Evolutionary conservation across 305 asterid genomes (phyloP), one percentile per base, ranked within the genome.

Genomic region (Lippia alba): DNA sequence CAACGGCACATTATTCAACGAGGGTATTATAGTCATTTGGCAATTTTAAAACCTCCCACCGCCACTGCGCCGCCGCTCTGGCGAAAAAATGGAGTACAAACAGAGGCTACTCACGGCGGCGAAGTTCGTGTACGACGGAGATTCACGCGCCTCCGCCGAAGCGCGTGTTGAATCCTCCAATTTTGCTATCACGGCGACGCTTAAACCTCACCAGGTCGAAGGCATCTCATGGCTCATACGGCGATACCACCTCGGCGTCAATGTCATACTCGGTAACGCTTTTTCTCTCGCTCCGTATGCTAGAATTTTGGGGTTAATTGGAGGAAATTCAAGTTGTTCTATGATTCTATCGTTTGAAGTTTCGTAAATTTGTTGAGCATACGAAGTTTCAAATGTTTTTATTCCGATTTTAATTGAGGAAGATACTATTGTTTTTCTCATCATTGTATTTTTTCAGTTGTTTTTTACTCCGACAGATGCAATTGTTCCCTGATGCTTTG

Each of bases 151-250:
- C 76, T 68, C 78, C 59, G 79, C 59, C 1, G 76, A 69, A 48
- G 63, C 72, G 57, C 75, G 36, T 56, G 48, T 56, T 46, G 79
- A 66, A 30, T 54, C 79, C 32, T 74, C 79, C 33, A 86, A 86
- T 30, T 55, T 81, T 40, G 94, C 82, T 51, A 81, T 91, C 34
- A 79, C 82, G 64, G 96, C 96, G 72, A 61, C 83, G 50, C 94
- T 87, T 36, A 93, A 91, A 75, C 90, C 91, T 74, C 97, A 91
- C 82, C 98, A 93, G 79, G 66, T 83, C 61, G 89, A 93, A 80
- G 97, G 98, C 48, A 80, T 93, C 61, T 79, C 87, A 48, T 93
- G 98, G 97, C 97, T 94, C 71, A 83, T 91, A 59, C 91, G 83
- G 56, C 87, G 92, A 44, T 91, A 87, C 81, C 86, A 71, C 55